phyloP scores from a whole-genome alignment of 2,329 filamentous ascomycete species.

The Ascochyta koolunga region DNA sequence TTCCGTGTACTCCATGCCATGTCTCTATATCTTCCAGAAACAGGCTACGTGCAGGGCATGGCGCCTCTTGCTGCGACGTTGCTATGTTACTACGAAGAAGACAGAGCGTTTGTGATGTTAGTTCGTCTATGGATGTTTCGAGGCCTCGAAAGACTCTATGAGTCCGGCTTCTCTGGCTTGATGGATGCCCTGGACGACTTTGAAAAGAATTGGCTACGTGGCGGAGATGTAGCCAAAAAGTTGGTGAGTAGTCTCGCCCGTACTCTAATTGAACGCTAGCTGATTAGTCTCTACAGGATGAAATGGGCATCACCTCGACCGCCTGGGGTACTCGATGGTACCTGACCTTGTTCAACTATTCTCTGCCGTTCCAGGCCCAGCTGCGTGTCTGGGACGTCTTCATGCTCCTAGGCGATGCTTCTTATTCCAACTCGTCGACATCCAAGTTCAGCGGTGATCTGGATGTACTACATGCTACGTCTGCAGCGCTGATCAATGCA shows the following conservation, averaged over 20 bases:
- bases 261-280: slow-evolving; percentile 11
- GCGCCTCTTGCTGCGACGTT: slow-evolving; percentile 89
- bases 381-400: slow-evolving; percentile 98
- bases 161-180: slow-evolving; percentile 81
- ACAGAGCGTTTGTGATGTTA: slow-evolving; percentile 92
- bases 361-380: slow-evolving; percentile 91
- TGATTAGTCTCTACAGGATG: slow-evolving; percentile 58
- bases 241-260: slow-evolving; percentile 63
- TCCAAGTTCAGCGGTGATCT: slow-evolving; percentile 65
- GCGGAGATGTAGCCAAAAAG: slow-evolving; percentile 78
- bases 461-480: slow-evolving; percentile 87
- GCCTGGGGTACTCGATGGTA: slow-evolving; percentile 99
- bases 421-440: slow-evolving; percentile 50
- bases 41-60: slow-evolving; percentile 98
- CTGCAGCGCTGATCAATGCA: slow-evolving; percentile 87
- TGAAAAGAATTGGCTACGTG: slow-evolving; percentile 78
- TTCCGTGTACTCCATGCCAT: slow-evolving; percentile 93
- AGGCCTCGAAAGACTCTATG: slow-evolving; percentile 83
- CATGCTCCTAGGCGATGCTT: slow-evolving; percentile 83
- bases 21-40: slow-evolving; percentile 87
- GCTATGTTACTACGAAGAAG: slow-evolving; percentile 96
- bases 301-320: slow-evolving; percentile 81
- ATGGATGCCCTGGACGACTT: slow-evolving; percentile 88
- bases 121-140: slow-evolving; percentile 92
- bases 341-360: slow-evolving; percentile 95